Conservation (phyloP, 2,329 filamentous ascomycete species). For the Pseudomassariella vexata region DNA sequence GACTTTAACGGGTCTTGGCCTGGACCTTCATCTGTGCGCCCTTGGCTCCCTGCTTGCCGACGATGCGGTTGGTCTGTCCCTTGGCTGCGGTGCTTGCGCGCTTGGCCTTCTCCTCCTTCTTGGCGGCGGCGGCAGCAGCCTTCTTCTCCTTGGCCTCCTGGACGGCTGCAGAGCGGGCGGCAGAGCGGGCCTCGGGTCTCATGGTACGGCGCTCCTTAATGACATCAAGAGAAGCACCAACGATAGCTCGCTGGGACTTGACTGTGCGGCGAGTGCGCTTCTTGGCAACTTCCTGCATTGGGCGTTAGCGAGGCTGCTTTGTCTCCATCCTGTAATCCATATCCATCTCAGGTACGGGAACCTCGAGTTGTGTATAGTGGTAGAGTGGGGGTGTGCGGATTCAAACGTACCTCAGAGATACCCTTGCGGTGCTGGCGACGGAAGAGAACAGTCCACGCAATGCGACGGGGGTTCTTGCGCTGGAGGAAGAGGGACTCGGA, state of each 20-base stretch:
- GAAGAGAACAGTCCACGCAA: slow-evolving; percentile 98
- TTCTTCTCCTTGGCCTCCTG: slow-evolving; percentile 99
- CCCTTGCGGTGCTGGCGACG: slow-evolving; percentile 99
- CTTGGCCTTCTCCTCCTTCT: slow-evolving; percentile 99
- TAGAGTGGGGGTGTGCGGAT: neutral
- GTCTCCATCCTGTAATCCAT: neutral
- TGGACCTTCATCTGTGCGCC: slow-evolving; percentile 80
- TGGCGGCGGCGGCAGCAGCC: slow-evolving; percentile 75
- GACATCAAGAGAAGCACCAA: slow-evolving; percentile 97
- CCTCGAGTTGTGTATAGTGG: too few species aligned
- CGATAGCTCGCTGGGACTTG: slow-evolving; percentile 98
- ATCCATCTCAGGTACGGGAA: too few species aligned
- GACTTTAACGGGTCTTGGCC: slow-evolving; percentile 74
- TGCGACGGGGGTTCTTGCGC: slow-evolving; percentile 99
- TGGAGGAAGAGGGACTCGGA: slow-evolving; percentile 99
- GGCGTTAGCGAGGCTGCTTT: slow-evolving; percentile 34
- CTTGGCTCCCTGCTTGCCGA: slow-evolving; percentile 97
- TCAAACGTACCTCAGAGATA: slow-evolving; percentile 90
- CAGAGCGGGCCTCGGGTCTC: slow-evolving; percentile 92
- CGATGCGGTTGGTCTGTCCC: slow-evolving; percentile 73
- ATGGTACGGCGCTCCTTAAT: slow-evolving; percentile 98
- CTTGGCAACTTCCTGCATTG: slow-evolving; percentile 92
- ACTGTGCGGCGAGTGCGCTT: slow-evolving; percentile 97
- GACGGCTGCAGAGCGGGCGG: slow-evolving; percentile 84
- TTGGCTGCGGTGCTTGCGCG: slow-evolving; percentile 65